A percentile compares a stretch with the other conserved stretches of the same genome.
Evolutionary conservation across 805 yeast genomes (phyloP).

Genomic region (Teunomyces tritomae): DNA sequence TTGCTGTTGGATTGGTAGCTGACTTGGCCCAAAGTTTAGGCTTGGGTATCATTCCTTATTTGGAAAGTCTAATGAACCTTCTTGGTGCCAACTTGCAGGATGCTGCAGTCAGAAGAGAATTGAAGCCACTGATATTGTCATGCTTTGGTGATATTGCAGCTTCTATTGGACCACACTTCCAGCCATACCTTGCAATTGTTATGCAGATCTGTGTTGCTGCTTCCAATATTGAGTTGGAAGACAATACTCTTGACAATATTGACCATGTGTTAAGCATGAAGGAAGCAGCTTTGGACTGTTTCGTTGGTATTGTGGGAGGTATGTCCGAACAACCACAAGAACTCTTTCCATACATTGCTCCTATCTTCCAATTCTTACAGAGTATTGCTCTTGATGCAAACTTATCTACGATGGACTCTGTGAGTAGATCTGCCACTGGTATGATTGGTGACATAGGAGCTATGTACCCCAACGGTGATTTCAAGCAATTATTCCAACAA

Average conservation of each 20-base stretch:
- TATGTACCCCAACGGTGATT: constrained; percentile 76
- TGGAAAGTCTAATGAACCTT: constrained; percentile 77
- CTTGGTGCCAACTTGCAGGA: constrained; percentile 72
- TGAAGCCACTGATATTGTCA: constrained; percentile 84
- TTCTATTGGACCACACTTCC: constrained; percentile 74
- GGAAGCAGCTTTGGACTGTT: constrained; percentile 92
- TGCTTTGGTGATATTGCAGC: constrained; percentile 96
- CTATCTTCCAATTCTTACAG: constrained; percentile 69
- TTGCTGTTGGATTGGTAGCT: constrained; percentile 93
- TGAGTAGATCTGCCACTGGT: constrained; percentile 83
- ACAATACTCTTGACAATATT: constrained; percentile 65
- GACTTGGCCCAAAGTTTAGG: constrained; percentile 92
- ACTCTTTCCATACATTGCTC: constrained; percentile 61
- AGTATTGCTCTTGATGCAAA: constrained; percentile 57
- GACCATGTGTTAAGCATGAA: constrained; percentile 72
- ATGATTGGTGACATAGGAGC: constrained; percentile 89
- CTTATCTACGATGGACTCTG: constrained; percentile 61
- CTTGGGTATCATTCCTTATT: constrained; percentile 65
- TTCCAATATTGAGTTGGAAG: constrained; percentile 60
- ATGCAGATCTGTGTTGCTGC: constrained; percentile 75
- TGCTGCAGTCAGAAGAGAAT: constrained; percentile 68
- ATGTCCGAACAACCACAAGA: constrained; percentile 64
- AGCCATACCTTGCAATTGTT: constrained; percentile 73
- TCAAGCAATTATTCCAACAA: constrained; percentile 62
- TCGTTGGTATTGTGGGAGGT: constrained; percentile 95